Base-by-base conservation (phyloP, 768 basidiomycete genomes). In the Rubroboletus satanas region DNA sequence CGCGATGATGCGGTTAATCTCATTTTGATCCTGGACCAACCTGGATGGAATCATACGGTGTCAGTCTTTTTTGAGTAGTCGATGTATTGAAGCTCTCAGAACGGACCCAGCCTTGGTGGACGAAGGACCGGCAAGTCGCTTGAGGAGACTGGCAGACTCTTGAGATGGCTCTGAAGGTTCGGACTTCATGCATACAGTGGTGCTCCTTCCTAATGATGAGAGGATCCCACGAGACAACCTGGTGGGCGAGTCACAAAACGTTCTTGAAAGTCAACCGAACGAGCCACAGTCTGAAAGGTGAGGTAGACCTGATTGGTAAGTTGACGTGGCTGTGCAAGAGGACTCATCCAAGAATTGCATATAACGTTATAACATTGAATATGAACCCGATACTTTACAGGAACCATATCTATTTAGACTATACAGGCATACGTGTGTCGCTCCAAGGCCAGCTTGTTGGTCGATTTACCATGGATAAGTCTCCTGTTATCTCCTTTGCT, bases 1-100 rank as follows among this genome's bases (percentile, higher is more conserved):
- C 1, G 90, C 89, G 49, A 96, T 97, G 52, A 93, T 81, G 17
- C 82, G 83, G 62, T 94, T 95, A 43, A 96, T 88, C 65, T 92
- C 92, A 32, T 82, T 78, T 64, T 92, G 89, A 62, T 91, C 89
- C 58, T 82, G 82, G 8, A 87, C 79, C 55, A 91, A 79, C 50
- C 88, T 86, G 58, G 21, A 53, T 21, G 38, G 52, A 8, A 50
- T 56, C 17, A 26, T 7, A 17, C 7, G n/a, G 26, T 1, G 58
- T 71, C 53, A 62, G 59, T 31, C 41, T 35, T 33, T 33, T 42
- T 55, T 15, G 45, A 9, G 12, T 28, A 28, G 28, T 32, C 14
- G 9, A 17, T 18, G 51, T 36, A 26, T 39, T 49, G 51, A 29
- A 26, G 15, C 38, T 42, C 26, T 43, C 18, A 28, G 6, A 51